A percentile compares a stretch with the other conserved stretches of the same genome.
phyloP scores from a whole-genome alignment of 257 asterid species.

The Voacanga thouarsii region DNA sequence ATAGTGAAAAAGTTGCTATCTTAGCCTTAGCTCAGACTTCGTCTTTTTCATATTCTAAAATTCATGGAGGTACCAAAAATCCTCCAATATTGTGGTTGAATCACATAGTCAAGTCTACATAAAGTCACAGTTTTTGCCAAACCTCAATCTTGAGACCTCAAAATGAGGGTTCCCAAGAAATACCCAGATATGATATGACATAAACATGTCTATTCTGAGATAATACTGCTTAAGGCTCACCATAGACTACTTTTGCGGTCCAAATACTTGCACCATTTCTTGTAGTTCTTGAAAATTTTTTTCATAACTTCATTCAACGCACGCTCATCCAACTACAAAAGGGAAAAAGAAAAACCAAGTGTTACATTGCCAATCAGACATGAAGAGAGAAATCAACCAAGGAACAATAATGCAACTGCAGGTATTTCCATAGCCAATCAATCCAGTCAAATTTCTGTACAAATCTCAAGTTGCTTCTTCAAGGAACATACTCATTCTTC shows the following conservation, averaged over 20 bases:
- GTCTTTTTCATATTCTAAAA: neutral
- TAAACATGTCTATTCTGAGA: neutral
- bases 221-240: slow-evolving; percentile 32
- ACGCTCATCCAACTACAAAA: slow-evolving; percentile 81
- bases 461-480: neutral
- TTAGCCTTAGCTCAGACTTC: neutral
- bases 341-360: neutral
- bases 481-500: neutral
- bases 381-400: neutral
- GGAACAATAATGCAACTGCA: slow-evolving; percentile 1
- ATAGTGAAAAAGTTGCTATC: neutral
- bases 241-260: slow-evolving; percentile 97
- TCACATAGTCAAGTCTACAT: neutral
- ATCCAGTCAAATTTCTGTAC: neutral
- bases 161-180: neutral
- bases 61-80: neutral
- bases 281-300: slow-evolving; percentile 94
- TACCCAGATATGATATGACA: neutral
- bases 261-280: slow-evolving; percentile 99
- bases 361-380: neutral
- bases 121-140: neutral
- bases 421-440: neutral
- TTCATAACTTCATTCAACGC: slow-evolving; percentile 99
- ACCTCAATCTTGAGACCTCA: neutral
- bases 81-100: neutral